Evolutionary conservation across 768 basidiomycete genomes (phyloP).

Genomic region (Boletus tylopilopsis): DNA sequence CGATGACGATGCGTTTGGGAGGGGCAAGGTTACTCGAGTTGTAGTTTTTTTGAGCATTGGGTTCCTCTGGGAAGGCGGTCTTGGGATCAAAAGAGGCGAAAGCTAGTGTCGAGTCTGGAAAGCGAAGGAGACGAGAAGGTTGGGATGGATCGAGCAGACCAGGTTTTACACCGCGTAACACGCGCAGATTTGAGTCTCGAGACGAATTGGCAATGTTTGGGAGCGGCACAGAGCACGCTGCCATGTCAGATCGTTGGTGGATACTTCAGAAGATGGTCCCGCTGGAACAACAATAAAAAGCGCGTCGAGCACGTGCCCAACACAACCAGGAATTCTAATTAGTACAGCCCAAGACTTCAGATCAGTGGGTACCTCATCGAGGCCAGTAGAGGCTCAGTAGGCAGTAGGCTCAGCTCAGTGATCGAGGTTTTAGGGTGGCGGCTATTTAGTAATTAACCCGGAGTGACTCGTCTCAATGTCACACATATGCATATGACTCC

Average conservation of each 20-base stretch:
- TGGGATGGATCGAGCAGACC: constrained; percentile 67
- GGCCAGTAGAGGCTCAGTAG: too few species aligned
- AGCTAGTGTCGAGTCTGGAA: constrained; percentile 52
- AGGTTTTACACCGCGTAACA: constrained; percentile 45
- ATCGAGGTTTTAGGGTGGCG: too few species aligned
- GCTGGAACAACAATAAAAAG: background rate
- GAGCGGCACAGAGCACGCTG: background rate
- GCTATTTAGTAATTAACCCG: too few species aligned
- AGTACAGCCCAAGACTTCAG: too few species aligned
- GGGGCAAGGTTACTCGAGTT: constrained; percentile 46
- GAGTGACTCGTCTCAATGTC: constrained; percentile 3
- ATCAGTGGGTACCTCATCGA: too few species aligned
- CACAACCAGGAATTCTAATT: too few species aligned
- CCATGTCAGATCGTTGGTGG: constrained; percentile 8
- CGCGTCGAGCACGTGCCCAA: constrained; percentile 18
- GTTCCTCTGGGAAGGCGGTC: constrained; percentile 47
- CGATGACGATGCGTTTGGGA: constrained; percentile 72
- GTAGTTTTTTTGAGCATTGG: constrained; percentile 39
- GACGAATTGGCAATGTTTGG: constrained; percentile 3
- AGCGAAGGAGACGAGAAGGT: constrained; percentile 55
- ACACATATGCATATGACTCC: background rate
- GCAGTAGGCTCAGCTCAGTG: too few species aligned
- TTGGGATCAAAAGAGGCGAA: constrained; percentile 76
- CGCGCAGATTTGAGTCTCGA: constrained; percentile 12
- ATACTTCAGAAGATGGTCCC: background rate